A percentile compares a stretch with the other conserved stretches of the same genome.
These are phyloP conservation scores for Scedosporium minutisporum DNA, from an alignment of 2,329 filamentous ascomycete genomes.

Conservation along the genomic window DNA sequence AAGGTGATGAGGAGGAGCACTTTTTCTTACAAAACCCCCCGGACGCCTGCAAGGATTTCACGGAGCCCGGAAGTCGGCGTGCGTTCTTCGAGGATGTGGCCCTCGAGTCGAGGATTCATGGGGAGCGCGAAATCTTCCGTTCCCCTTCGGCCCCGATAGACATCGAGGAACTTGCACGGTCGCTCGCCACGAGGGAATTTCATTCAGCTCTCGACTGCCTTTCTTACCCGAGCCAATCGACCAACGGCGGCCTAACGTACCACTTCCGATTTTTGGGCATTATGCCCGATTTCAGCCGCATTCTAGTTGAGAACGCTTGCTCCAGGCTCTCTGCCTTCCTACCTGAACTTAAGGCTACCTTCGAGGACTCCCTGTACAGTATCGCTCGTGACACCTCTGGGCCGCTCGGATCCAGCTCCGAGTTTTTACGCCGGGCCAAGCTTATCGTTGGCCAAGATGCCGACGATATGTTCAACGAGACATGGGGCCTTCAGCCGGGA, in stretches of 20 bases:
- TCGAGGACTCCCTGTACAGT: slow-evolving; percentile 10
- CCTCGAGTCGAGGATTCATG: slow-evolving; percentile 26
- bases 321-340: background rate
- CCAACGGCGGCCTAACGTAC: slow-evolving; percentile 6
- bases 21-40: slow-evolving; percentile 25
- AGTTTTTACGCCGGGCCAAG: slow-evolving; percentile 7
- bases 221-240: slow-evolving; percentile 19
- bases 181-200: slow-evolving; percentile 16
- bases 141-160: slow-evolving; percentile 22
- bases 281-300: slow-evolving; percentile 19
- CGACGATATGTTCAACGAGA: slow-evolving; percentile 10
- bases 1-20: slow-evolving; percentile 29
- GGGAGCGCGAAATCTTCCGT: slow-evolving; percentile 28
- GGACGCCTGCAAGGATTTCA: slow-evolving; percentile 15
- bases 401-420: slow-evolving; percentile 6
- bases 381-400: slow-evolving; percentile 8
- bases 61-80: slow-evolving; percentile 30
- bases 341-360: slow-evolving; percentile 3
- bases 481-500: slow-evolving; percentile 10
- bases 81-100: slow-evolving; percentile 41
- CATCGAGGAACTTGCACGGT: slow-evolving; percentile 18
- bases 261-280: slow-evolving; percentile 22
- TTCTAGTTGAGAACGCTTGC: slow-evolving; percentile 11
- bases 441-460: slow-evolving; percentile 9
- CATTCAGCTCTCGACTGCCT: slow-evolving; percentile 17